Evolutionary conservation across 495 filamentous ascomycete genomes (phyloP).

Genomic region (Lophiostoma macrostomum): DNA sequence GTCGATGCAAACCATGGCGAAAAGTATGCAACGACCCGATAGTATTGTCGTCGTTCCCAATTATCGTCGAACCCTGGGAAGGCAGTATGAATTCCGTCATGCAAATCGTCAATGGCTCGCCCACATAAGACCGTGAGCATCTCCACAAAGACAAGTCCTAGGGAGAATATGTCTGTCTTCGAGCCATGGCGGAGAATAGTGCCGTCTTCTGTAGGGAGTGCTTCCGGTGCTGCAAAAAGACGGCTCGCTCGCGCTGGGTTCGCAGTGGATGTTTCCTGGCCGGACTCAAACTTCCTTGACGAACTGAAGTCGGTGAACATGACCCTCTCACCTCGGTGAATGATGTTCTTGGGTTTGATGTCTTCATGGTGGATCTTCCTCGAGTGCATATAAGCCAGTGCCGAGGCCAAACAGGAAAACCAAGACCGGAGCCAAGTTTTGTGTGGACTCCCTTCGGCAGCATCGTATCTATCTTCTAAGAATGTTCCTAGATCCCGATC

Average conservation of each 20-base stretch:
- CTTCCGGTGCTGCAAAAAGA: constrained; percentile 15
- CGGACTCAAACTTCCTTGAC: background rate
- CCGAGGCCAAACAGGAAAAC: constrained; percentile 14
- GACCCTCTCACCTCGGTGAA: background rate
- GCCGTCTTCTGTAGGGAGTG: background rate
- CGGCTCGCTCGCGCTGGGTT: background rate
- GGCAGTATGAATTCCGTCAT: too few species aligned
- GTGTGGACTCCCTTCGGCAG: background rate
- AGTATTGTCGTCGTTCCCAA: too few species aligned
- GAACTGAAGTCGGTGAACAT: constrained; percentile 27
- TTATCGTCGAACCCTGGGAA: too few species aligned
- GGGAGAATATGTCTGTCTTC: constrained; percentile 19
- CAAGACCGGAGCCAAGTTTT: background rate
- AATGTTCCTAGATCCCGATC: constrained; percentile 6
- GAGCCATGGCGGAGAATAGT: constrained; percentile 1
- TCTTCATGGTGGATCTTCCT: constrained; percentile 10
- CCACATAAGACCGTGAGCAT: constrained; percentile 13
- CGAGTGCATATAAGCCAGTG: constrained; percentile 19
- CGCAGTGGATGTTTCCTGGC: constrained; percentile 9
- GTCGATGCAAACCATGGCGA: too few species aligned
- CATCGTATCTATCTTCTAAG: background rate
- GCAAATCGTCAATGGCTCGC: too few species aligned
- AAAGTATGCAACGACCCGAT: too few species aligned
- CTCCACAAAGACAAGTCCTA: constrained; percentile 20
- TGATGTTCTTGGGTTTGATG: constrained; percentile 23